phyloP scores from a whole-genome alignment of 2,329 filamentous ascomycete genomes.

The Ophiocordyceps unilateralis region DNA sequence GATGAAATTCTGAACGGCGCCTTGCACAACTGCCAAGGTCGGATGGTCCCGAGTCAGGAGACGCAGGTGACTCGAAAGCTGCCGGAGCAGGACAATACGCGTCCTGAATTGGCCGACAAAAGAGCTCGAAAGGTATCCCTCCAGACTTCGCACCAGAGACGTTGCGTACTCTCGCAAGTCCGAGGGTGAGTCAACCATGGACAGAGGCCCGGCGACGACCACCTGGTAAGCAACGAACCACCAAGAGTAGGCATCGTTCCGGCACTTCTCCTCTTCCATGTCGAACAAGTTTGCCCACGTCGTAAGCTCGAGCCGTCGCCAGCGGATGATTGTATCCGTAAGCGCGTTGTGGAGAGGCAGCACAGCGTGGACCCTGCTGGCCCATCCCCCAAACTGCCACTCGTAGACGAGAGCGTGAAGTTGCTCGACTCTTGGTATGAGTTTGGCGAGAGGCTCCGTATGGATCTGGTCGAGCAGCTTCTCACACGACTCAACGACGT shows the following conservation, averaged over 20 bases:
- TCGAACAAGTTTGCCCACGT: conserved; percentile 87
- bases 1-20: conserved; percentile 61
- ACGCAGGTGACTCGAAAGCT: conserved; percentile 46
- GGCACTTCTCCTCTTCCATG: conserved; percentile 59
- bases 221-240: conserved; percentile 95
- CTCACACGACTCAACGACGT: conserved; percentile 60
- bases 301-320: conserved; percentile 78
- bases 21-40: conserved; percentile 37
- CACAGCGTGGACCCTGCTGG: conserved; percentile 61
- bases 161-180: conserved; percentile 47
- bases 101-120: conserved; percentile 66
- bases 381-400: conserved; percentile 79
- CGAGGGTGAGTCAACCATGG: conserved; percentile 39
- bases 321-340: conserved; percentile 66
- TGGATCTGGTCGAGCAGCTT: conserved; percentile 61
- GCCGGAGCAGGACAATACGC: conserved; percentile 53
- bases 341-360: conserved; percentile 56
- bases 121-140: conserved; percentile 62
- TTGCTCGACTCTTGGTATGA: conserved; percentile 75
- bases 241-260: conserved; percentile 71
- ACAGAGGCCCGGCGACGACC: conserved; percentile 58
- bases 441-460: conserved; percentile 68
- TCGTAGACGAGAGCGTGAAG: conserved; percentile 74
- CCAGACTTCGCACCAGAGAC: conserved; percentile 57
- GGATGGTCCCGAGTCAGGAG: conserved; percentile 43